These are phyloP conservation scores for Akanthomyces uredinophilus DNA, from an alignment of 2,329 filamentous ascomycete genomes.

Conservation along the genomic window DNA sequence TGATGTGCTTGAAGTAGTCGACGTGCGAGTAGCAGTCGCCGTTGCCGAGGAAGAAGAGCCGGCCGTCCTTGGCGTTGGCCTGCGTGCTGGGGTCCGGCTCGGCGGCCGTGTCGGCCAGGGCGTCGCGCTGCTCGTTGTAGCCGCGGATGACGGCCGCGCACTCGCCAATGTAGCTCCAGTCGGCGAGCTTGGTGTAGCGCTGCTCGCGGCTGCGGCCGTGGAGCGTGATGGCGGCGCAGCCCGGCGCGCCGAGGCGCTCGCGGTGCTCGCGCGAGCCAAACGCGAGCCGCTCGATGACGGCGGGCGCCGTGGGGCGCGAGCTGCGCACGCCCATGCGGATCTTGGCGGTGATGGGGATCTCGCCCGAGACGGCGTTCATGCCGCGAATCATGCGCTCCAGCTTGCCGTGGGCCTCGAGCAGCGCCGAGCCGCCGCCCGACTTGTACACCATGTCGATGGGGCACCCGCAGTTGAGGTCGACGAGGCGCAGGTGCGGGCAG, in stretches of 20 bases:
- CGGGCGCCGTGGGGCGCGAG: constrained; percentile 70
- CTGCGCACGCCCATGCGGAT: constrained; percentile 88
- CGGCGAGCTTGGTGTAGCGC: constrained; percentile 84
- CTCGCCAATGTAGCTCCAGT: constrained; percentile 92
- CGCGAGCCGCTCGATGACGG: constrained; percentile 75
- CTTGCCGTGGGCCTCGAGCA: constrained; percentile 84
- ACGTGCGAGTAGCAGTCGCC: constrained; percentile 92
- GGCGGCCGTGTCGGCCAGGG: constrained; percentile 66
- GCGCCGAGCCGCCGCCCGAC: constrained; percentile 80
- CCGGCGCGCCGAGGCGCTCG: constrained; percentile 66
- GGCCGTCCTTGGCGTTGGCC: constrained; percentile 58
- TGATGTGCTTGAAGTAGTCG: constrained; percentile 76
- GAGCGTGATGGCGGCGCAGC: constrained; percentile 90
- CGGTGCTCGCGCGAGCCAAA: constrained; percentile 71
- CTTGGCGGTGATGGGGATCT: constrained; percentile 90
- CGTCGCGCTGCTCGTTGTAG: constrained; percentile 65
- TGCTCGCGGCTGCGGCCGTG: constrained; percentile 93
- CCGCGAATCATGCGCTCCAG: constrained; percentile 91
- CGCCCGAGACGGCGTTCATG: constrained; percentile 89
- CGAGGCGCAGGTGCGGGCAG: constrained; percentile 78
- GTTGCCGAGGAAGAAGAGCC: constrained; percentile 90
- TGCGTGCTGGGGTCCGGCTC: constrained; percentile 73
- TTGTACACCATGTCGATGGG: constrained; percentile 93
- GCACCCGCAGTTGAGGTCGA: constrained; percentile 96
- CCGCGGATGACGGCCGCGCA: constrained; percentile 79